Evolutionary conservation across 192 early-diverging fungal species (phyloP), one percentile per base, ranked within the genome.

Genomic region (Coemansia sp.): DNA sequence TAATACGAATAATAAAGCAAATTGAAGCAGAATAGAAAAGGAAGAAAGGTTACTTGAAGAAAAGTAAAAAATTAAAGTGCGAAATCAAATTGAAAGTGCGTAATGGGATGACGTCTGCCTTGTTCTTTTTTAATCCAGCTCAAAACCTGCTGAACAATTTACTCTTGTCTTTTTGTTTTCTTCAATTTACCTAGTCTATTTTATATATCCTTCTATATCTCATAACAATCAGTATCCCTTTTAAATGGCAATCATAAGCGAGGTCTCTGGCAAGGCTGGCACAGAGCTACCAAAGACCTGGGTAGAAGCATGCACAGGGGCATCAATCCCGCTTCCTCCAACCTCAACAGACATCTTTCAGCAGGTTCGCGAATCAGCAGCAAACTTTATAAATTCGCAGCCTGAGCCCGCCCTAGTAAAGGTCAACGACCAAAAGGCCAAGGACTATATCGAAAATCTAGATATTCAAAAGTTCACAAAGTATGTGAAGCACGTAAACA

Each of bases 321-420:
- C 23, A 1, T 20, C 19, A 10, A 69, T 66, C 8, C 39, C 22
- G 2, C 61, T 74, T 24, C 77, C 71, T 18, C 59, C 64, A n/a
- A 7, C 64, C 0, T 49, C 30, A 29, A 29, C 51, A 1, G 72
- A 80, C 58, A 73, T 68, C 24, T 42, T 86, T 22, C 49, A 65
- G 10, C 58, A 72, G 2, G 80, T 84, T 23, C 74, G 79, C n/a
- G 36, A 60, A 18, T 76, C 84, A 4, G 75, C 75, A 10, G 48
- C 59, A 13, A 25, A 28, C 29, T 64, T 69, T 28, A 67, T 68
- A 55, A 55, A 59, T 16, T 28, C 57, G n/a, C 22, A 30, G 18
- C 28, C 65, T 3, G 70, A 70, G 14, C 57, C 60, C 6, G 19
- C 64, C 1, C 55, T 78, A 52, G 81, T 83, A 23, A 47, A 54